Evolutionary conservation across 2,329 filamentous ascomycete genomes (phyloP).

Genomic region (Claviceps citrina): DNA sequence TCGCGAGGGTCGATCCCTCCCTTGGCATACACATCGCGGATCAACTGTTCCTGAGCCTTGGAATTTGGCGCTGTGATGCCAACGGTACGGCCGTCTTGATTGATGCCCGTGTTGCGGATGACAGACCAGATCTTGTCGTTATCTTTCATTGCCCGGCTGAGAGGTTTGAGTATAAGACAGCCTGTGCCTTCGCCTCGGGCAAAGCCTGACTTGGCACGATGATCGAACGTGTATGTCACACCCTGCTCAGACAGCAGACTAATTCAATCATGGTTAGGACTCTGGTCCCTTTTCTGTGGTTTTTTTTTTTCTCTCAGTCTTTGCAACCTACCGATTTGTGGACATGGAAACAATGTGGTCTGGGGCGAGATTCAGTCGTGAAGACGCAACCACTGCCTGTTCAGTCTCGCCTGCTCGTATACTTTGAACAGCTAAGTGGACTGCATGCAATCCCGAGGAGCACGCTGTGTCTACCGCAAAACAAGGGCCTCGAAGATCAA

Average conservation of each 20-base stretch:
- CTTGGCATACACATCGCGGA: slow-evolving; percentile 20
- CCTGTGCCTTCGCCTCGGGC: slow-evolving; percentile 45
- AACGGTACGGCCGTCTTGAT: slow-evolving; percentile 37
- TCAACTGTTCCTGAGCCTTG: slow-evolving; percentile 29
- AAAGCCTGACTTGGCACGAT: slow-evolving; percentile 30
- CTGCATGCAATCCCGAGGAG: slow-evolving; percentile 33
- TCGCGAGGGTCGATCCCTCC: slow-evolving; percentile 16
- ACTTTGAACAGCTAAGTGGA: slow-evolving; percentile 35
- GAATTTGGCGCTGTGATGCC: slow-evolving; percentile 37
- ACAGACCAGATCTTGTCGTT: slow-evolving; percentile 38
- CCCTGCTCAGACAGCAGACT: slow-evolving; percentile 1
- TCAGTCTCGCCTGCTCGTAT: slow-evolving; percentile 30
- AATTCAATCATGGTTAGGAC: not conserved
- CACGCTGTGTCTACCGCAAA: slow-evolving; percentile 38
- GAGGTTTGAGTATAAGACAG: slow-evolving; percentile 39
- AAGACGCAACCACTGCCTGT: slow-evolving; percentile 31
- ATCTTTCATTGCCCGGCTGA: slow-evolving; percentile 37
- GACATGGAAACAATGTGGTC: slow-evolving; percentile 21
- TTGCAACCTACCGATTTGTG: not conserved
- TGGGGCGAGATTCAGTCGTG: slow-evolving; percentile 31
- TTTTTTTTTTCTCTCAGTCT: not conserved
- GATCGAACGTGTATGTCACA: slow-evolving; percentile 26
- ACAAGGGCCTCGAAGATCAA: slow-evolving; percentile 37
- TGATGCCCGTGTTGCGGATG: slow-evolving; percentile 34
- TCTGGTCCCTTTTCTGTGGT: not conserved